These are phyloP conservation scores for Vicia faba DNA, from an alignment of 306 rosid species.

Conservation along the genomic window DNA sequence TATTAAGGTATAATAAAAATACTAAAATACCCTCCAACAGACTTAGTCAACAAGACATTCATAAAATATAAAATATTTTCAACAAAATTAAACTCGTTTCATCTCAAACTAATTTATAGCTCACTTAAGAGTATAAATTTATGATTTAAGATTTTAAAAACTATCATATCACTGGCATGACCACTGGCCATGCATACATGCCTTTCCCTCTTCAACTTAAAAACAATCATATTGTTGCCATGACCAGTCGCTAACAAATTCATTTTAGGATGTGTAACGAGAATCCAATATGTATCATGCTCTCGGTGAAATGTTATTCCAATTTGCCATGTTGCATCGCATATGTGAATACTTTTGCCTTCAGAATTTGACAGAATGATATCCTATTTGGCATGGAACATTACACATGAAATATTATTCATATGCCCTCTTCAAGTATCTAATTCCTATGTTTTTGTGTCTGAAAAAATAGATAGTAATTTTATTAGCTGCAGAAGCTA, in stretches of 20 bases:
- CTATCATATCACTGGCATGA: too few relatives aligned
- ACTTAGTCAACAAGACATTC: too few relatives aligned
- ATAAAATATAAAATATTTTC: too few relatives aligned
- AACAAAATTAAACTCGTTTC: too few relatives aligned
- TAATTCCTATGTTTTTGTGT: conserved; percentile 98
- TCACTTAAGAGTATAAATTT: too few relatives aligned
- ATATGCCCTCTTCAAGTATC: conserved; percentile 96
- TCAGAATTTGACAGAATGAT: conserved; percentile 87
- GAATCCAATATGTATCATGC: conserved; percentile 97
- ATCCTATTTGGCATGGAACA: conserved; percentile 96
- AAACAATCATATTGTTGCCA: conserved; percentile 94
- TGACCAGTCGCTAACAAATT: conserved; percentile 96
- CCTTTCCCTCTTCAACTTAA: conserved; percentile 90
- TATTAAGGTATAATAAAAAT: too few relatives aligned
- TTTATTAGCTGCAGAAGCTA: too few relatives aligned
- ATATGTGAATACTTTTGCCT: conserved; percentile 84
- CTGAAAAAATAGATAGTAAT: too few relatives aligned
- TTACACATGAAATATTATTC: conserved; percentile 93
- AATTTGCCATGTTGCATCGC: conserved; percentile 91
- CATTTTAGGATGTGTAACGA: conserved; percentile 93
- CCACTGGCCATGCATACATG: conserved; percentile 85
- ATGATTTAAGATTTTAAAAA: too few relatives aligned
- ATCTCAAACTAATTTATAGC: too few relatives aligned
- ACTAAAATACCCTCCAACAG: too few relatives aligned
- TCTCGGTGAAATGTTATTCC: conserved; percentile 94